Conservation (phyloP, 345 rosid species). For the Dimocarpus longan region DNA sequence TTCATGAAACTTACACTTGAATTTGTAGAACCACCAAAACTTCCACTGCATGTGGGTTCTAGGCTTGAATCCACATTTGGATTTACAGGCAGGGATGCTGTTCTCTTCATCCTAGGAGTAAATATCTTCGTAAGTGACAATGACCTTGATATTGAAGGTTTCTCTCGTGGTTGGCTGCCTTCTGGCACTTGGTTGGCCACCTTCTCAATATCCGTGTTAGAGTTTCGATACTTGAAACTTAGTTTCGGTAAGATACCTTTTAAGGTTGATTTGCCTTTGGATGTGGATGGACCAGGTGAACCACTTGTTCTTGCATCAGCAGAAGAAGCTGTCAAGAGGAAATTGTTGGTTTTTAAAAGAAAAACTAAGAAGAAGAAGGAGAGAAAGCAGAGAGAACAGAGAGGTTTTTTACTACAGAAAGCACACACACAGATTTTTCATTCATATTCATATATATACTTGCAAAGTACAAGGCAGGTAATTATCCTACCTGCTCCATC, state of each 20-base stretch:
- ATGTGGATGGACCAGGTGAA: constrained; percentile 56
- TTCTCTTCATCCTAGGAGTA: constrained; percentile 77
- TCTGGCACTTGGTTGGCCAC: constrained; percentile 41
- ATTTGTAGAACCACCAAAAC: constrained; percentile 40
- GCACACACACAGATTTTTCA: too few species aligned
- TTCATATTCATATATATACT: too few species aligned
- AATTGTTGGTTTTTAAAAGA: too few species aligned
- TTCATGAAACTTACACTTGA: constrained; percentile 52
- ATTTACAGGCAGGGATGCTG: constrained; percentile 82
- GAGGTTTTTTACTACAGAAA: too few species aligned
- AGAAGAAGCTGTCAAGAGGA: constrained; percentile 59
- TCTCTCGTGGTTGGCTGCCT: constrained; percentile 44
- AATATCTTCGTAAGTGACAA: constrained; percentile 79
- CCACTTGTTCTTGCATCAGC: constrained; percentile 39
- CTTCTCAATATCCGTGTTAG: constrained; percentile 56
- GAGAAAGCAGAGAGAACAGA: too few species aligned
- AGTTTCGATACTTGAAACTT: constrained; percentile 60
- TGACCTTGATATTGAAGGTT: constrained; percentile 73
- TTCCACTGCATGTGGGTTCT: constrained; percentile 51
- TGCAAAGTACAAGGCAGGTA: too few species aligned
- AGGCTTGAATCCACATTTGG: constrained; percentile 41
- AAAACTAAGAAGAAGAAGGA: too few species aligned
- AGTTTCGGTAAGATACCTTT: constrained; percentile 63
- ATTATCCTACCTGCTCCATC: too few species aligned
- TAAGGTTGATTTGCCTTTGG: constrained; percentile 62